Conservation (phyloP, 2,329 filamentous ascomycete genomes). For the Sarocladium brachiariae region DNA sequence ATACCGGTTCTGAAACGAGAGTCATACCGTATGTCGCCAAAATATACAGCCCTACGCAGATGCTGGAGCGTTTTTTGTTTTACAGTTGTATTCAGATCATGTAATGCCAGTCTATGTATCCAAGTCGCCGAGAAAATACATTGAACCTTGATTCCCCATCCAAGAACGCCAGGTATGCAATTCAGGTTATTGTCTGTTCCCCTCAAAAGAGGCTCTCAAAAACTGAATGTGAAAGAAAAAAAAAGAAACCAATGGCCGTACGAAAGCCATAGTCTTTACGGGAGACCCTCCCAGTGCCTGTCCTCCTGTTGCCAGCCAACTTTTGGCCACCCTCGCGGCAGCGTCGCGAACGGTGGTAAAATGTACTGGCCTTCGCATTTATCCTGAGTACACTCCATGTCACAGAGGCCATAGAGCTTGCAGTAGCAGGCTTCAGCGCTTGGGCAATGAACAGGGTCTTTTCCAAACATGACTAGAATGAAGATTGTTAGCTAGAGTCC, state of each 20-base stretch:
- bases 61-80: no score
- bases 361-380: constrained; percentile 51
- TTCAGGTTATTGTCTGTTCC: background rate
- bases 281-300: constrained; percentile 10
- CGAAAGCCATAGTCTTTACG: background rate
- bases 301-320: constrained; percentile 39
- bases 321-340: constrained; percentile 57
- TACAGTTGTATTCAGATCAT: background rate
- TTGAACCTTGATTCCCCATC: background rate
- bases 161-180: background rate
- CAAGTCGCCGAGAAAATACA: constrained; percentile 3
- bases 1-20: no score
- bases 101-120: constrained; percentile 2
- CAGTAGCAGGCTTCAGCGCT: constrained; percentile 57
- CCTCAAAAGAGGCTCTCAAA: no score
- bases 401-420: constrained; percentile 57
- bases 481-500: constrained; percentile 12
- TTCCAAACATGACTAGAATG: constrained; percentile 48
- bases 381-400: constrained; percentile 32
- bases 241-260: background rate
- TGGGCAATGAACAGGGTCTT: constrained; percentile 53
- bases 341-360: constrained; percentile 48
- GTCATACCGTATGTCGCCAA: no score
- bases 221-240: no score
- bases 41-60: no score